A percentile compares a stretch with the other conserved stretches of the same genome.
These are phyloP conservation scores for Fonsecaea monophora DNA, from an alignment of 2,329 filamentous ascomycete species.

Conservation along the genomic window DNA sequence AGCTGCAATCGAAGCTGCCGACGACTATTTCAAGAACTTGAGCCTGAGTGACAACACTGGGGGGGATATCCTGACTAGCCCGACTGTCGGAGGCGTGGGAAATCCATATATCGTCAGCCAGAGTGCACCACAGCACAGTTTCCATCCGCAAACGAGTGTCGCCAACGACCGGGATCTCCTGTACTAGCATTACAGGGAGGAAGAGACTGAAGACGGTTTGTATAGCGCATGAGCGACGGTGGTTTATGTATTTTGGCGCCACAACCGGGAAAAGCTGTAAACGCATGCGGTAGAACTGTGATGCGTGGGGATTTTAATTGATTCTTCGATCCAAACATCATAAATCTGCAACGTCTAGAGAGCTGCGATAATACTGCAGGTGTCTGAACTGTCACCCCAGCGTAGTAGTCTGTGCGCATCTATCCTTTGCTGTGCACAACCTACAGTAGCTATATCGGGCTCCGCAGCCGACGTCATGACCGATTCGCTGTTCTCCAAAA, in stretches of 20 bases:
- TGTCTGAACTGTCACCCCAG: neutral
- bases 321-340: neutral
- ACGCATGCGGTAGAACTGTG: neutral
- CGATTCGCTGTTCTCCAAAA: conserved; percentile 1
- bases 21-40: conserved; percentile 86
- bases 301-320: neutral
- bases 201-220: neutral
- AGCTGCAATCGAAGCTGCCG: conserved; percentile 80
- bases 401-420: neutral
- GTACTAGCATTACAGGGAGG: conserved; percentile 25
- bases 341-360: neutral
- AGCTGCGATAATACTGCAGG: neutral
- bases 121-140: conserved; percentile 76
- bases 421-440: neutral
- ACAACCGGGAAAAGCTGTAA: neutral
- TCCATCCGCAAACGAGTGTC: conserved; percentile 71
- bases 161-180: conserved; percentile 45
- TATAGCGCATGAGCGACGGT: conserved; percentile 1
- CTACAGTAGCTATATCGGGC: neutral
- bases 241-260: neutral
- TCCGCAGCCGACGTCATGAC: conserved; percentile 1
- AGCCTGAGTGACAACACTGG: conserved; percentile 70
- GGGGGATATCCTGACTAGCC: conserved; percentile 55
- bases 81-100: conserved; percentile 43
- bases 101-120: conserved; percentile 76